These are phyloP conservation scores for Arthrobotrys musiformis DNA, from an alignment of 2,329 filamentous ascomycete genomes.

Conservation along the genomic window DNA sequence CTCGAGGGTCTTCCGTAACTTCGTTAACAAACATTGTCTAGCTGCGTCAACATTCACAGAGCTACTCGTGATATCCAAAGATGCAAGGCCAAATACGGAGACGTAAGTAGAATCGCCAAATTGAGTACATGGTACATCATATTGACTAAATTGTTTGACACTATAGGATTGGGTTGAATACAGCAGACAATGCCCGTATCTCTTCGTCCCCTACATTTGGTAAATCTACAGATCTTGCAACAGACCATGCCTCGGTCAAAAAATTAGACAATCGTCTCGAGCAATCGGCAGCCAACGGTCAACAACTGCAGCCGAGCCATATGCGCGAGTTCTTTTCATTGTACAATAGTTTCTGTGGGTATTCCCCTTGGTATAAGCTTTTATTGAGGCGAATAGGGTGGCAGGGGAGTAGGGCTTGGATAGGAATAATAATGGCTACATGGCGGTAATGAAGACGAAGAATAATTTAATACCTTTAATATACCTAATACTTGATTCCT, in stretches of 20 bases:
- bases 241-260: background rate
- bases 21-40: background rate
- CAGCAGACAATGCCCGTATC: slow-evolving; percentile 79
- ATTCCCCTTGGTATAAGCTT: slow-evolving; percentile 52
- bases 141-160: slow-evolving; percentile 2
- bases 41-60: slow-evolving; percentile 69
- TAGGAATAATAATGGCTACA: background rate
- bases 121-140: background rate
- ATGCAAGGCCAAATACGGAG: slow-evolving; percentile 81
- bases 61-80: slow-evolving; percentile 78
- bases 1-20: slow-evolving; percentile 70
- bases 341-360: slow-evolving; percentile 47
- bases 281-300: background rate
- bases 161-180: slow-evolving; percentile 79
- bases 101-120: slow-evolving; percentile 10
- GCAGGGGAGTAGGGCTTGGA: background rate
- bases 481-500: background rate
- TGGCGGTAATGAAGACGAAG: slow-evolving; percentile 11
- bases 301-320: background rate
- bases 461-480: background rate
- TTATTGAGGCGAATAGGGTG: slow-evolving; percentile 21
- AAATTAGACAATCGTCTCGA: background rate
- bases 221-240: background rate
- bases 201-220: slow-evolving; percentile 75
- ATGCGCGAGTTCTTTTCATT: slow-evolving; percentile 25